Evolutionary conservation across 345 rosid species (phyloP), one percentile per base, ranked within the genome.

Genomic region (Luvunga scandens): DNA sequence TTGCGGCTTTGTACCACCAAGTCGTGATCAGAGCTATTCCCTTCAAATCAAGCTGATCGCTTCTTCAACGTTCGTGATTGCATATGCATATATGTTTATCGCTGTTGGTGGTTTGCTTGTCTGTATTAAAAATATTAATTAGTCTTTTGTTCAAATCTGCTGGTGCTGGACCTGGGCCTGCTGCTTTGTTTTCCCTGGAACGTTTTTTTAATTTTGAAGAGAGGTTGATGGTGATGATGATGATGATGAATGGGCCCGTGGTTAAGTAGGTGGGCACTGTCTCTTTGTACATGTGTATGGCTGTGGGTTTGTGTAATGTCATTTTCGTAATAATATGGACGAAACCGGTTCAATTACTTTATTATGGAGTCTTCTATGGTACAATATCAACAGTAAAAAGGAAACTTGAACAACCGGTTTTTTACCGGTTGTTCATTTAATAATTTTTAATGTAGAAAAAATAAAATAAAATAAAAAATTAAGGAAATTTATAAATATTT

Each of bases 21-120:
- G 87, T 91, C 56, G 92, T 91, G 82, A 91, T 91, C 85, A 88
- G 95, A 80, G 95, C 95, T 69, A 91, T 91, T 65, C 95, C 95
- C 34, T 91, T 91, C 86, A 91, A 90, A 71, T 81, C 82, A 69
- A 83, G 75, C 76, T 86, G 74, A 82, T 55, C 19, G 5, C 27
- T 25, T 62, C 22, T 27, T 69, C 45, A 10, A 39, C 31, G 30
- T 25, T 64, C 42, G 7, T 21, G 62, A 63, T 64, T n/a, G 61
- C 24, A 21, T 18, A 22, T 34, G 69, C 69, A 9, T 22, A 2
- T 31, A 22, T 66, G 14, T 66, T 33, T 13, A 1, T 34, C 1
- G 69, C 27, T 9, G 48, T 21, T 71, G 76, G 65, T 63, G 75
- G 82, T 8, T 21, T 60, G 28, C 22, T 1, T 25, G 16, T 75